Evolutionary conservation across 805 yeast species (phyloP).

Genomic region (Candida coquimbonensis): DNA sequence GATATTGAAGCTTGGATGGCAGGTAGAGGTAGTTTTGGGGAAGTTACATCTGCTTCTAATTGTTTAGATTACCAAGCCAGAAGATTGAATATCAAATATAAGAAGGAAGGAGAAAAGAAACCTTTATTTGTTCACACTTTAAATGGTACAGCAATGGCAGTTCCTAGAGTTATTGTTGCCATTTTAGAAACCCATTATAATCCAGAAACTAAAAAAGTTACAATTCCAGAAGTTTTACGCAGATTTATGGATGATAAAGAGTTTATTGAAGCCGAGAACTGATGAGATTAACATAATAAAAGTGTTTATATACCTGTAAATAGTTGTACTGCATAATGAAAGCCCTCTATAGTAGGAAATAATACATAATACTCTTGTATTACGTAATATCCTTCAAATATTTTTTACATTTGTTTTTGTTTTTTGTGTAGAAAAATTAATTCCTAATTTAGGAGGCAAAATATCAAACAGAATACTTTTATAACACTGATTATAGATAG

Average conservation of each 20-base stretch:
- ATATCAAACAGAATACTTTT: too few species aligned
- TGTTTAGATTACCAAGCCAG: constrained; percentile 89
- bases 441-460: too few species aligned
- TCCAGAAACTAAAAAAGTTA: constrained; percentile 41
- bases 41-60: constrained; percentile 83
- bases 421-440: too few species aligned
- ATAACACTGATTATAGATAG: too few species aligned
- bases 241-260: constrained; percentile 62
- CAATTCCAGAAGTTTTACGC: constrained; percentile 61
- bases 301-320: not conserved
- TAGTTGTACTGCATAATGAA: not conserved
- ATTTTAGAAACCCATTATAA: constrained; percentile 83
- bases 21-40: constrained; percentile 90
- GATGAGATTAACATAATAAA: not conserved
- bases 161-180: constrained; percentile 86
- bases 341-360: not conserved
- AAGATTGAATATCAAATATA: constrained; percentile 64
- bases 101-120: constrained; percentile 26
- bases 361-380: too few species aligned
- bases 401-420: too few species aligned
- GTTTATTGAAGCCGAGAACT: constrained; percentile 9
- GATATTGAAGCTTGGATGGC: constrained; percentile 99
- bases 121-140: constrained; percentile 65
- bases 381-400: not conserved
- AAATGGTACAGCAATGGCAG: constrained; percentile 94